phyloP scores from a whole-genome alignment of 1,284 basidiomycete species.

The Cutaneotrichosporon cavernicola region DNA sequence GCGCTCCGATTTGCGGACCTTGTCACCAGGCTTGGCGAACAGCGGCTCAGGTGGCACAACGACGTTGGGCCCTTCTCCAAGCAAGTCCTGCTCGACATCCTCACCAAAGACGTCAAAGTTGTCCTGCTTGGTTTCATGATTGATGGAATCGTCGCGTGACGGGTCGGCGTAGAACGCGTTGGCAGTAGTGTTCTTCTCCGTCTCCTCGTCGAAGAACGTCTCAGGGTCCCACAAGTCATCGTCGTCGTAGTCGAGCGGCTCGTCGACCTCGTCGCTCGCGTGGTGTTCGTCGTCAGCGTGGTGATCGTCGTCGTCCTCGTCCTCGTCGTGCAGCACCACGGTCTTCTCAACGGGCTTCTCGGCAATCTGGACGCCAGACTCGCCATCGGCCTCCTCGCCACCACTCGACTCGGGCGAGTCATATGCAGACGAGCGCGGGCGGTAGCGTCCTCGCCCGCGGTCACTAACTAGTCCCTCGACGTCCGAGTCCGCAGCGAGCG shows the following conservation, averaged over 20 bases:
- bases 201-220: conserved; percentile 72
- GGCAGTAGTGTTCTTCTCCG: conserved; percentile 66
- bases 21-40: conserved; percentile 34
- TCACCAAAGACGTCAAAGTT: conserved; percentile 55
- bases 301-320: conserved; percentile 31
- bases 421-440: conserved; percentile 50
- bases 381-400: conserved; percentile 38
- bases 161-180: conserved; percentile 61
- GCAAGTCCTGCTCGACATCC: conserved; percentile 51
- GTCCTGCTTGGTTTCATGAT: conserved; percentile 2
- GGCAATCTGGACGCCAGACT: conserved; percentile 28
- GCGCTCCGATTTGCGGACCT: conserved; percentile 38
- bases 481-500: conserved; percentile 62
- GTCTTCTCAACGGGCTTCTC: conserved; percentile 1
- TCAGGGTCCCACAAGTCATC: conserved; percentile 53
- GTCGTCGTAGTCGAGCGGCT: conserved; percentile 15
- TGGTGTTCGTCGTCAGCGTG: conserved; percentile 55
- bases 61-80: conserved; percentile 71
- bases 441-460: conserved; percentile 53
- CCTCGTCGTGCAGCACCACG: neutral
- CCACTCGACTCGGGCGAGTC: conserved; percentile 40
- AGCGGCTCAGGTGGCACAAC: conserved; percentile 56
- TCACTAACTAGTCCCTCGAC: conserved; percentile 48
- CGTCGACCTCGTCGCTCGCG: conserved; percentile 48
- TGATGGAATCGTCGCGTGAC: neutral